These are phyloP conservation scores for Dendrostoma leiphaemia DNA, from an alignment of 2,329 filamentous ascomycete genomes.

Conservation along the genomic window DNA sequence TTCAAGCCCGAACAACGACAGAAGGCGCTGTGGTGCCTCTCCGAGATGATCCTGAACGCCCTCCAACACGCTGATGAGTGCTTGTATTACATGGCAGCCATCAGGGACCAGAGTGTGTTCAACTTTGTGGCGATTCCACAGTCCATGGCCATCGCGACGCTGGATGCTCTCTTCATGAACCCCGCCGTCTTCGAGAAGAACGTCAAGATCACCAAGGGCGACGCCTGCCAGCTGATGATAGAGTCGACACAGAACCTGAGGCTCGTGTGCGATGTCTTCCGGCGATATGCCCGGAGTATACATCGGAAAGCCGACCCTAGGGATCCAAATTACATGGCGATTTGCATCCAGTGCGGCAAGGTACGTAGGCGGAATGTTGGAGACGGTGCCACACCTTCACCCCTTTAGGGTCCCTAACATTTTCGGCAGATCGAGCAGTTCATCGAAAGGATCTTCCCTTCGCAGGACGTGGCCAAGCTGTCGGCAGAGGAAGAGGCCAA, in stretches of 20 bases:
- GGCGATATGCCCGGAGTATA: conserved; percentile 74
- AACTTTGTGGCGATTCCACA: conserved; percentile 99
- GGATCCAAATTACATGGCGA: conserved; percentile 89
- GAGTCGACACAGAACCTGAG: conserved; percentile 89
- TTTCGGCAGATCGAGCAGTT: conserved; percentile 78
- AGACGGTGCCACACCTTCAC: background rate
- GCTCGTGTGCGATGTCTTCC: conserved; percentile 79
- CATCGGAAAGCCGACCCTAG: conserved; percentile 91
- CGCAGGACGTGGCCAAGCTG: conserved; percentile 67
- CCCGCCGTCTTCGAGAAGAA: conserved; percentile 80
- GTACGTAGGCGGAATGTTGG: conserved; percentile 47
- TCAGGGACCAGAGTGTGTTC: conserved; percentile 95
- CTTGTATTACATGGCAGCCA: conserved; percentile 94
- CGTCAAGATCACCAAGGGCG: conserved; percentile 93
- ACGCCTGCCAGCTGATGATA: conserved; percentile 87
- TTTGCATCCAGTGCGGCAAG: conserved; percentile 86
- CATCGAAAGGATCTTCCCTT: conserved; percentile 89
- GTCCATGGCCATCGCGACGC: conserved; percentile 92
- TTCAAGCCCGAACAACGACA: conserved; percentile 78
- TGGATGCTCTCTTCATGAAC: conserved; percentile 92
- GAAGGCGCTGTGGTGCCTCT: conserved; percentile 78
- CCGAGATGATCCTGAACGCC: conserved; percentile 92
- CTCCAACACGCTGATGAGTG: conserved; percentile 87
- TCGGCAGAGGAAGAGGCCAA: conserved; percentile 38
- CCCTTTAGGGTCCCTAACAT: conserved; percentile 19